Base-by-base conservation (phyloP, 345 rosid genomes). In the Gossypium mustelinum region DNA sequence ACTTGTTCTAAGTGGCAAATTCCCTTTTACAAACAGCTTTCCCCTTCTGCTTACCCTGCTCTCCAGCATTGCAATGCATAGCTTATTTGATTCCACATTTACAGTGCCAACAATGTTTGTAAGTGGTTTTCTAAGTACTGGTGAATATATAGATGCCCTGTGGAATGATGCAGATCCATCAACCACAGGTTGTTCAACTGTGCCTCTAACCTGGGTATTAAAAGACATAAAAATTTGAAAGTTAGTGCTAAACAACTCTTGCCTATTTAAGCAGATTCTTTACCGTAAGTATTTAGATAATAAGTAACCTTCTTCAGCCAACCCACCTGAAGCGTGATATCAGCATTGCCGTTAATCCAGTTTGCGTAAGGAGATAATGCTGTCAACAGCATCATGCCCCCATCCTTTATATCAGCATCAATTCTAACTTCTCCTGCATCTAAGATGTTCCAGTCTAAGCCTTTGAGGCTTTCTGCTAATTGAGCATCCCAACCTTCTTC, bases 341-440 rank as follows among this genome's bases (percentile, higher is more conserved):
- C 97, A 73, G 98, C 98, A 85, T 81, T 90, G 71, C 98, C 98
- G 70, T 91, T 89, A 77, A 95, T 92, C 99, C 99, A 95, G 70
- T 83, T 84, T 52, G 89, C 94, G 79, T 92, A 83, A 60, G 99
- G 99, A 78, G 97, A 92, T 74, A 95, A 83, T 80, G 97, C 97
- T 55, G 98, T 91, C 76, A 95, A 82, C 81, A 95, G 77, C 90
- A 88, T 92, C 99, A 95, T 95, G 73, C 98, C 99, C 47, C 98
- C 98, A 86, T 95, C 99, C 86, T 91, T 92, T 75, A 95, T 87
- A 79, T 92, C 99, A 75, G 96, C 97, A 83, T 95, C 96, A 70
- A 92, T 76, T 82, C 98, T 84, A 55, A 95, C 97, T 88, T 95
- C 98, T 82, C 98, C 99, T 9, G 81, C 96, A 82, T 95, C 97